Conservation (phyloP, 2,329 filamentous ascomycete genomes). For the Neocucurbitaria cava region DNA sequence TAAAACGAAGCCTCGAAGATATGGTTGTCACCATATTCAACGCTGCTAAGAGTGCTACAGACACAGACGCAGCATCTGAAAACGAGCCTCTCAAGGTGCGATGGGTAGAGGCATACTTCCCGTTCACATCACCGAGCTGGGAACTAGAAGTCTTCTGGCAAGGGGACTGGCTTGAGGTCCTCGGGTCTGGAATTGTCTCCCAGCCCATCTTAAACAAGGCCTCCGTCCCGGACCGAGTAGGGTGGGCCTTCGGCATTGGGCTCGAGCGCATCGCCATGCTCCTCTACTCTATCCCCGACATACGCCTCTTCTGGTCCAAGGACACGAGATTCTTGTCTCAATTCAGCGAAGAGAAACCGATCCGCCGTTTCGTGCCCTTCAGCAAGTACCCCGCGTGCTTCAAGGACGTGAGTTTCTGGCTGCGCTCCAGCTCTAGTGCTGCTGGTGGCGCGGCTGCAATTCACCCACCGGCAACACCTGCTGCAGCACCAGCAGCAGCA, state of each 20-base stretch:
- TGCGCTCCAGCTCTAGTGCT: constrained; percentile 51
- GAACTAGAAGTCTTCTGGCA: constrained; percentile 95
- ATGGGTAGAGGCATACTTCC: constrained; percentile 98
- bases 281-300: constrained; percentile 94
- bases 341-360: constrained; percentile 63
- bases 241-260: constrained; percentile 96
- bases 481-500: constrained; percentile 4
- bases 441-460: constrained; percentile 30
- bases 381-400: constrained; percentile 89
- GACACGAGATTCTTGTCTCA: constrained; percentile 87
- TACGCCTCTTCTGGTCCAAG: constrained; percentile 92
- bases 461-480: constrained; percentile 18
- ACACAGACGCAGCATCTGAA: constrained; percentile 50
- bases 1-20: constrained; percentile 87
- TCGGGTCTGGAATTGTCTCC: constrained; percentile 90
- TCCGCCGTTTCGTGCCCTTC: constrained; percentile 79
- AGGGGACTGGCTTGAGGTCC: constrained; percentile 92
- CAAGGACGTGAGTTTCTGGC: constrained; percentile 95
- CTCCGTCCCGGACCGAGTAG: constrained; percentile 74
- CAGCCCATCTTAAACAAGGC: constrained; percentile 83
- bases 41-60: constrained; percentile 69
- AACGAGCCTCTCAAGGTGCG: constrained; percentile 79
- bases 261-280: constrained; percentile 97
- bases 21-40: constrained; percentile 91
- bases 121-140: constrained; percentile 94